Evolutionary conservation across 192 early-diverging fungal species (phyloP).

Genomic region (Mortierella hygrophila): DNA sequence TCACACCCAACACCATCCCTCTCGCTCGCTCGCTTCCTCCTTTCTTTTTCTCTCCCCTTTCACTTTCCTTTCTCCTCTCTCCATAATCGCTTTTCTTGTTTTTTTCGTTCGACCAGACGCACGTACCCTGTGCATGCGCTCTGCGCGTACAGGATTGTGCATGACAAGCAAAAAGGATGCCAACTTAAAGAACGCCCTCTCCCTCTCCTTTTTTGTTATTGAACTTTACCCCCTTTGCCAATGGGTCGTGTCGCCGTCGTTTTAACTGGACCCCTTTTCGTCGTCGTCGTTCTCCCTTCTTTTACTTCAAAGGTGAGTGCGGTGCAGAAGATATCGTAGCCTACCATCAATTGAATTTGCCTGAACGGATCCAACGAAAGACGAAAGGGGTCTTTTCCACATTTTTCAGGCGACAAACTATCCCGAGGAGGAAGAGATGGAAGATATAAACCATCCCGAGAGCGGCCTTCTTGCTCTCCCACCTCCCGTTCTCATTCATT

Average conservation of each 20-base stretch:
- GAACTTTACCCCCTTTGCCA: background rate
- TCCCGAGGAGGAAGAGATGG: background rate
- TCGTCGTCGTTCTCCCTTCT: no score
- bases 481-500: background rate
- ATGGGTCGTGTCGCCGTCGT: background rate
- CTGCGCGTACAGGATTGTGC: constrained; percentile 31
- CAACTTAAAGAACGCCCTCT: background rate
- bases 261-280: background rate
- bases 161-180: constrained; percentile 21
- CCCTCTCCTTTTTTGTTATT: background rate
- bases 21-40: background rate
- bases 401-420: background rate
- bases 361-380: background rate
- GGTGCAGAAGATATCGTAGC: background rate
- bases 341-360: background rate
- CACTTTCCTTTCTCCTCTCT: background rate
- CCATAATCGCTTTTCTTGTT: background rate
- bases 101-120: constrained; percentile 13
- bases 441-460: background rate
- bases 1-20: background rate
- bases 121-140: constrained; percentile 44
- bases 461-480: background rate
- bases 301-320: background rate
- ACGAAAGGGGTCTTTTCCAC: background rate
- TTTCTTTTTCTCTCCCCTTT: background rate